These are phyloP conservation scores for Gymnopus androsaceus DNA, from an alignment of 1,284 basidiomycete genomes.

Conservation along the genomic window DNA sequence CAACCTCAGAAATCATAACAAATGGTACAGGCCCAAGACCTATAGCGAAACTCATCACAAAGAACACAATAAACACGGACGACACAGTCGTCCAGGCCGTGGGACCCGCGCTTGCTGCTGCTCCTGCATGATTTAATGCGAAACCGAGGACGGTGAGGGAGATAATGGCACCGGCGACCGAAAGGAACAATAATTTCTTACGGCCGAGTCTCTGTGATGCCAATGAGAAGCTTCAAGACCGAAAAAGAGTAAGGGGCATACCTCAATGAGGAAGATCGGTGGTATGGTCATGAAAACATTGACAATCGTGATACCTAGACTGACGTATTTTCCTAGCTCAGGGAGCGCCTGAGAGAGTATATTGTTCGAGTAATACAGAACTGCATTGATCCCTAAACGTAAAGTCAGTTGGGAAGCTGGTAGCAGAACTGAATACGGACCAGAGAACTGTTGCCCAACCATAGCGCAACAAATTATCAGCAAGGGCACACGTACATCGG, in stretches of 20 bases:
- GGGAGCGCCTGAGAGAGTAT: slow-evolving; percentile 81
- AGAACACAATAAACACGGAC: slow-evolving; percentile 78
- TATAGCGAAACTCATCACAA: slow-evolving; percentile 88
- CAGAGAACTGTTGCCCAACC: slow-evolving; percentile 79
- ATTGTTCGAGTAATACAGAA: slow-evolving; percentile 88
- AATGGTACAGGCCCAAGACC: slow-evolving; percentile 94
- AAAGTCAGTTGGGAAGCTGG: slow-evolving; percentile 12
- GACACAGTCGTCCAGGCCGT: slow-evolving; percentile 57
- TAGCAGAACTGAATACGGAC: slow-evolving; percentile 33
- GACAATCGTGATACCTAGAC: slow-evolving; percentile 76
- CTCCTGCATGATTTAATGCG: slow-evolving; percentile 56
- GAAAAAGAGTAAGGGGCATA: slow-evolving; percentile 32
- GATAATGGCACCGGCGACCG: slow-evolving; percentile 62
- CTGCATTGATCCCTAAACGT: slow-evolving; percentile 49
- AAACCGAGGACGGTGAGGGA: slow-evolving; percentile 73
- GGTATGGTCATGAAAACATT: slow-evolving; percentile 70
- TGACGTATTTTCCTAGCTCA: slow-evolving; percentile 75
- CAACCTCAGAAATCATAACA: slow-evolving; percentile 90
- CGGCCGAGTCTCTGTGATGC: slow-evolving; percentile 61
- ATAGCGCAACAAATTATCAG: slow-evolving; percentile 72
- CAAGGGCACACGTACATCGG: slow-evolving; percentile 68
- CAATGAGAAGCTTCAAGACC: not conserved
- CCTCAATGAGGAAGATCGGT: slow-evolving; percentile 86
- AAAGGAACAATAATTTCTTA: slow-evolving; percentile 56
- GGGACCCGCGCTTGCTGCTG: slow-evolving; percentile 1